A percentile compares a stretch with the other conserved stretches of the same genome.
Conservation (phyloP, 2,329 filamentous ascomycete species). For the Cadophora luteo-olivacea region DNA sequence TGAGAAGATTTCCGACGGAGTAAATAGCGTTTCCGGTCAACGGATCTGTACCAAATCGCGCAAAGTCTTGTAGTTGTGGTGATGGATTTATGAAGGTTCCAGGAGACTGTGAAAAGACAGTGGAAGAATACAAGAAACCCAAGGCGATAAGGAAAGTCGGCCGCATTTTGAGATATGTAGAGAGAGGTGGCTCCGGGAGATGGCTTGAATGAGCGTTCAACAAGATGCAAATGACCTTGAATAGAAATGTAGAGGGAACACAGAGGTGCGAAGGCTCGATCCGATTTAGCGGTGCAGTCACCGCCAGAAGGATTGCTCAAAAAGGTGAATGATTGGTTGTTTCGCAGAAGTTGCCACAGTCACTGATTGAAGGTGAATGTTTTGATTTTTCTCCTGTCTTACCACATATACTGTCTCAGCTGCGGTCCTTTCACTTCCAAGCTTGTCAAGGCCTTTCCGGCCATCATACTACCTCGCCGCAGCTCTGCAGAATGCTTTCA, state of each 20-base stretch:
- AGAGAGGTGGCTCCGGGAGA: background rate
- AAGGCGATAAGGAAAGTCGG: background rate
- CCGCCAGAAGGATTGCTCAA: no score
- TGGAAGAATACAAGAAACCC: background rate
- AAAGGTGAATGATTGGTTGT: no score
- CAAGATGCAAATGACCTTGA: background rate
- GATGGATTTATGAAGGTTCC: slow-evolving; percentile 10
- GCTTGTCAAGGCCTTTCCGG: no score
- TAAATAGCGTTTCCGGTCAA: background rate
- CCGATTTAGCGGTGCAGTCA: no score
- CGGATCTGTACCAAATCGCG: background rate
- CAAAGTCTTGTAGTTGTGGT: background rate
- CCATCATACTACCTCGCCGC: no score
- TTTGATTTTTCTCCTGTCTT: no score
- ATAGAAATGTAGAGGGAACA: background rate
- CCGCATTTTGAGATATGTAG: background rate
- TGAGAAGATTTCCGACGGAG: slow-evolving; percentile 11
- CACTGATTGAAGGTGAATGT: no score
- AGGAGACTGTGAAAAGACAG: background rate
- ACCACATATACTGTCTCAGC: no score
- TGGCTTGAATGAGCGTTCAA: background rate
- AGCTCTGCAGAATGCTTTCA: no score
- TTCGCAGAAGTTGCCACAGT: no score
- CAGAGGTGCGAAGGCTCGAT: no score
- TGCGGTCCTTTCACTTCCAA: no score